Base-by-base conservation (phyloP, 163 green algal genomes). In the Botryococcus braunii region DNA sequence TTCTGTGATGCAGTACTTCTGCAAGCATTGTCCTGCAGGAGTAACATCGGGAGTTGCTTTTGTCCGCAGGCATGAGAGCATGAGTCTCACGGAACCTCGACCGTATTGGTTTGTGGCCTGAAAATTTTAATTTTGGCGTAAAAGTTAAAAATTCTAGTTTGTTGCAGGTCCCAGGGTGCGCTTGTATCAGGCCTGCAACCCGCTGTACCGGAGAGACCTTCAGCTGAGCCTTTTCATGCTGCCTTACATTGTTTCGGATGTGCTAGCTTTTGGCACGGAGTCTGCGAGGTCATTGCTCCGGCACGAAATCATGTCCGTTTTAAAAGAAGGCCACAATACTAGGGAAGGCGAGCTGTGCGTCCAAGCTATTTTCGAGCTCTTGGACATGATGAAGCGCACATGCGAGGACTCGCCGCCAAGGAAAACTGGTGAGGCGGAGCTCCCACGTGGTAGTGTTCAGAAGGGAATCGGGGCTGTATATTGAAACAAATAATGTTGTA, bases 161-260 rank as follows among this genome's bases (percentile, higher is more conserved):
- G 17, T n/a, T 66, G 69, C 70, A 83, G 70, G 80, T 5, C 37
- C 66, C 9, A 58, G 66, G 61, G 40, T 71, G 46, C 41, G 31
- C 31, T 48, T 87, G 57, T 95, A 92, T 75, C 56, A 79, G 55
- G 85, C 85, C 0, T 81, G 86, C 58, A 76, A 73, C 3, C 76
- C 76, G 2, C 78, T 92, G 27, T 73, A 90, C 34, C 66, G 76
- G 32, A 74, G 78, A 38, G 92, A 97, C 82, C 71, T 88, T 27
- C 77, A 83, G 36, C 84, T 87, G 11, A 84, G 83, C 60, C 78
- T 85, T 32, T 94, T 88, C 65, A 73, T 97, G 52, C 77, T 96
- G 69, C 92, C 92, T 0, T 89, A 95, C 74, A 70, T 91, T n/a
- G 77, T 89, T 34, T 74, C 79, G 3, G 75, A 84, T 29, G 79